phyloP scores from a whole-genome alignment of 2,329 filamentous ascomycete genomes.

The Hypomyces perniciosus region DNA sequence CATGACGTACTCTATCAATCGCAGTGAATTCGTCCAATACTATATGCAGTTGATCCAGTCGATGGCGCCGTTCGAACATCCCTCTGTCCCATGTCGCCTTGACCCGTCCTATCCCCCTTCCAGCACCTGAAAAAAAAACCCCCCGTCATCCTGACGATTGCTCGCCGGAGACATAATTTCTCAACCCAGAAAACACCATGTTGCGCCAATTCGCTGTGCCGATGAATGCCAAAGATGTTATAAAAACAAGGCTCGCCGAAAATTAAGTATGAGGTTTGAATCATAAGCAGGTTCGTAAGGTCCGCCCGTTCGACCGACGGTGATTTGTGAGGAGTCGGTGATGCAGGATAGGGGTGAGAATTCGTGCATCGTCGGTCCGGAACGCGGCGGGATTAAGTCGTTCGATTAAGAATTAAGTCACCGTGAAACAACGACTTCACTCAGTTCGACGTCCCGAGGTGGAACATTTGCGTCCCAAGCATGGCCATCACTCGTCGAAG shows the following conservation, averaged over 20 bases:
- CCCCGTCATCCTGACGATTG: constrained; percentile 22
- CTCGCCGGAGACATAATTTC: constrained; percentile 23
- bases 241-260: constrained; percentile 25
- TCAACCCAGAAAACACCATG: constrained; percentile 24
- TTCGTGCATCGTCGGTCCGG: background rate
- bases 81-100: constrained; percentile 9
- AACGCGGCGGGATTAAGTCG: constrained; percentile 13
- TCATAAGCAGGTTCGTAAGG: constrained; percentile 22
- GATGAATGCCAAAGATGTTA: constrained; percentile 36
- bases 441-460: constrained; percentile 38
- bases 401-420: constrained; percentile 14
- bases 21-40: constrained; percentile 21
- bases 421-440: constrained; percentile 39
- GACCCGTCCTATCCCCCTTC: constrained; percentile 20
- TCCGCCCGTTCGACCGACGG: constrained; percentile 2
- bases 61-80: constrained; percentile 12
- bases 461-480: constrained; percentile 33
- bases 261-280: constrained; percentile 24
- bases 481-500: constrained; percentile 31
- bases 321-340: constrained; percentile 13
- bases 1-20: constrained; percentile 35
- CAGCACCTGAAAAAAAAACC: constrained; percentile 17
- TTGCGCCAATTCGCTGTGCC: constrained; percentile 36
- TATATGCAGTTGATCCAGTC: constrained; percentile 23
- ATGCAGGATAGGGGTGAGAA: constrained; percentile 7